Conservation (phyloP, 108 stramenopile species). For the Skeletonema potamos region DNA sequence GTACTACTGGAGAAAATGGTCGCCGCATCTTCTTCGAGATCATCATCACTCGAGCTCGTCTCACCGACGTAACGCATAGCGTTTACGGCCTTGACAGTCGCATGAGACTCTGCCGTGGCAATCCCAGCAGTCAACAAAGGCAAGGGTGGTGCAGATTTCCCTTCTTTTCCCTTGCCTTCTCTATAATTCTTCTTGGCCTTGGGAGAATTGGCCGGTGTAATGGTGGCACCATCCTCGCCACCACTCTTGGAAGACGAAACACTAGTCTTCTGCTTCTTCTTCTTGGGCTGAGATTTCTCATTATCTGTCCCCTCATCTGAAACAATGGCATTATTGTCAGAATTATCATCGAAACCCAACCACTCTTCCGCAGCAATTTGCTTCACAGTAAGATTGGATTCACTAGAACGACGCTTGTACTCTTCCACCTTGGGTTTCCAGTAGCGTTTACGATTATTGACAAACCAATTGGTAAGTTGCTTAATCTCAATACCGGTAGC, state of each 20-base stretch:
- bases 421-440: slow-evolving; percentile 56
- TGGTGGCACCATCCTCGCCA: neutral
- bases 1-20: slow-evolving; percentile 1
- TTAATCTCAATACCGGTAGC: slow-evolving; percentile 50
- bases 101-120: neutral
- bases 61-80: neutral
- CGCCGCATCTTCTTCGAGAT: neutral
- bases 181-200: slow-evolving; percentile 9
- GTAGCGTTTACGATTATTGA: slow-evolving; percentile 53
- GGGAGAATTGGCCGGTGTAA: neutral
- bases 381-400: neutral
- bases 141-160: neutral
- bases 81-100: neutral
- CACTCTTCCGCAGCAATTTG: neutral
- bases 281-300: slow-evolving; percentile 1
- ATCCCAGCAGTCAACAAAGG: neutral
- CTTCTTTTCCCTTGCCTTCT: neutral
- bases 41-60: neutral
- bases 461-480: slow-evolving; percentile 61
- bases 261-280: neutral
- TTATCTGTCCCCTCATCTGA: slow-evolving; percentile 6
- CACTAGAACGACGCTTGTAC: slow-evolving; percentile 15
- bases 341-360: neutral
- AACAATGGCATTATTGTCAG: slow-evolving; percentile 2
- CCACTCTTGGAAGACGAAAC: slow-evolving; percentile 2